These are phyloP conservation scores for Colletotrichum chrysophilum DNA, from an alignment of 2,329 filamentous ascomycete species.

Conservation along the genomic window DNA sequence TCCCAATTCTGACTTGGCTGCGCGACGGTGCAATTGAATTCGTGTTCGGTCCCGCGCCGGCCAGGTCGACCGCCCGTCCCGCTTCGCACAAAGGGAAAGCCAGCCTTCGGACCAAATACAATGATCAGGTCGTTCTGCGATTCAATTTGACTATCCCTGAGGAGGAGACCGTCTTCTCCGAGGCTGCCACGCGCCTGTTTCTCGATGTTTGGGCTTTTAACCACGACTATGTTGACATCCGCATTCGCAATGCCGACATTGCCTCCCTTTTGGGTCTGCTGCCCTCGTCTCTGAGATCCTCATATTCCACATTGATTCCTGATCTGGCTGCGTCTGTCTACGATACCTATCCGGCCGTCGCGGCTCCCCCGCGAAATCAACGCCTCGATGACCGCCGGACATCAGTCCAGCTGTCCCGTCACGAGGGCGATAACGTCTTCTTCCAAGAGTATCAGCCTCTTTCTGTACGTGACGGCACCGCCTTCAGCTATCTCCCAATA, in stretches of 20 bases:
- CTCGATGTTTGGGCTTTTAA: conserved; percentile 92
- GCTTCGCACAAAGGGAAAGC: conserved; percentile 36
- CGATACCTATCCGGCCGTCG: conserved; percentile 70
- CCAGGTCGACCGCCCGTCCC: conserved; percentile 30
- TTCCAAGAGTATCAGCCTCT: conserved; percentile 93
- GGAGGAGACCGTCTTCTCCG: conserved; percentile 74
- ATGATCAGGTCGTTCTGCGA: conserved; percentile 84
- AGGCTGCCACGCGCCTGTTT: conserved; percentile 76
- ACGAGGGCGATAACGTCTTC: conserved; percentile 74
- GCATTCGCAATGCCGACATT: conserved; percentile 77
- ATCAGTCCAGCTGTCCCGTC: conserved; percentile 34
- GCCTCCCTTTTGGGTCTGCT: conserved; percentile 80
- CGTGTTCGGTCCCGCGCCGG: conserved; percentile 52
- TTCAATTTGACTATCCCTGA: conserved; percentile 77
- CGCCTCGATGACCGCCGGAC: conserved; percentile 28
- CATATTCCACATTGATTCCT: conserved; percentile 78
- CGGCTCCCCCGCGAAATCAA: conserved; percentile 25
- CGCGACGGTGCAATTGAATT: conserved; percentile 55
- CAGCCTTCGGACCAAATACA: conserved; percentile 66
- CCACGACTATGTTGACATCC: conserved; percentile 82
- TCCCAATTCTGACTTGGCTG: conserved; percentile 55
- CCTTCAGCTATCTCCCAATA: conserved; percentile 23
- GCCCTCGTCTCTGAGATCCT: conserved; percentile 72
- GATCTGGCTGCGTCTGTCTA: conserved; percentile 80
- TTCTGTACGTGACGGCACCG: conserved; percentile 48